A percentile compares a stretch with the other conserved stretches of the same genome.
phyloP scores from a whole-genome alignment of 768 basidiomycete species.

The Agrocybe pediades region DNA sequence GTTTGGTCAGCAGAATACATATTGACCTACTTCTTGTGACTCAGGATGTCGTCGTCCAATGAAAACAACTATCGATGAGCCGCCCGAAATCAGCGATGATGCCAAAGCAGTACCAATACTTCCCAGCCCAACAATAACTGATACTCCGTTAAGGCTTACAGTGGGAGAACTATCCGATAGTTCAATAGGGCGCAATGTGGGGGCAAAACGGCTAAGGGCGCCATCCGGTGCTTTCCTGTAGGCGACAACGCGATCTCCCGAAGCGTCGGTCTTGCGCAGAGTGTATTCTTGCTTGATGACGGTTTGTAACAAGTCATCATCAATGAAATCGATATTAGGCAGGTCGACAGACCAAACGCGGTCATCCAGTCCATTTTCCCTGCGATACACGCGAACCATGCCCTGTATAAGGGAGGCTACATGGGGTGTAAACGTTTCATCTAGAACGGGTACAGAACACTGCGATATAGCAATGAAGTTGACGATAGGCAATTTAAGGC shows the following conservation, averaged over 20 bases:
- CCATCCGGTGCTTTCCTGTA: slow-evolving; percentile 8
- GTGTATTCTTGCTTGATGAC: slow-evolving; percentile 6
- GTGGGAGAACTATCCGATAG: not conserved
- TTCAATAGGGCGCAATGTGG: slow-evolving; percentile 13
- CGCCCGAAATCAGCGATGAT: slow-evolving; percentile 10
- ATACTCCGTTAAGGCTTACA: slow-evolving; percentile 7
- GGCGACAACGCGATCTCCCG: slow-evolving; percentile 12
- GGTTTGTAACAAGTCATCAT: not conserved
- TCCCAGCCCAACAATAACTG: slow-evolving; percentile 27
- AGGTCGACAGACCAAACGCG: slow-evolving; percentile 24
- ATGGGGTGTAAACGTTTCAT: not conserved
- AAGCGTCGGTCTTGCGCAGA: slow-evolving; percentile 1
- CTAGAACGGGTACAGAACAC: slow-evolving; percentile 1
- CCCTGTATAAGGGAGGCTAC: slow-evolving; percentile 22
- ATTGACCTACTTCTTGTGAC: slow-evolving; percentile 6
- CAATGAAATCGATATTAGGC: slow-evolving; percentile 8
- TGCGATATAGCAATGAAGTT: slow-evolving; percentile 13
- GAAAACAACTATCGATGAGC: slow-evolving; percentile 17
- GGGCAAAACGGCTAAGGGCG: slow-evolving; percentile 17
- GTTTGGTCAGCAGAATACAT: not conserved
- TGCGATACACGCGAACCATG: slow-evolving; percentile 29
- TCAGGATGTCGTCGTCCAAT: slow-evolving; percentile 17
- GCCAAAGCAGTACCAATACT: slow-evolving; percentile 25
- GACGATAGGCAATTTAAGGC: slow-evolving; percentile 5
- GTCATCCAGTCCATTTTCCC: slow-evolving; percentile 23